Conservation (phyloP, 164 flowering plant genomes). For the Cinnamomum micranthum region DNA sequence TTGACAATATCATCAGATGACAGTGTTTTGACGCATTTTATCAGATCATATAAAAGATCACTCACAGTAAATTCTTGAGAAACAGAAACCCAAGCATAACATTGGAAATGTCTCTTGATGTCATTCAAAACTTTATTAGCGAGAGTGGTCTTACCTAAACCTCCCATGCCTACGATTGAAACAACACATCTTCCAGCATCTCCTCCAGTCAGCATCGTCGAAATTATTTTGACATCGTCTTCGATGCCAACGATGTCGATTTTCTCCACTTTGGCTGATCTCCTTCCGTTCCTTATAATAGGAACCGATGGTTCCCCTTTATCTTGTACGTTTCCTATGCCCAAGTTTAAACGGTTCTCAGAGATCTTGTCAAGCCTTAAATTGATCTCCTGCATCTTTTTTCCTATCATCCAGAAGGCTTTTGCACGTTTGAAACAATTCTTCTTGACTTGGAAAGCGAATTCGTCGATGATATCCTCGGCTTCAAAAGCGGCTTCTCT, state of each 20-base stretch:
- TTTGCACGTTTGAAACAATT: too few relatives aligned
- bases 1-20: not conserved
- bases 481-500: not conserved
- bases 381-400: not conserved
- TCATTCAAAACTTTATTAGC: constrained; percentile 16
- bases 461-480: not conserved
- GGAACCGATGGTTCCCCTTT: not conserved
- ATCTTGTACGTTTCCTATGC: not conserved
- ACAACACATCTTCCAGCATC: not conserved
- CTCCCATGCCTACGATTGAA: constrained; percentile 13
- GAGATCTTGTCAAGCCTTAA: not conserved
- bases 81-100: constrained; percentile 24
- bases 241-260: not conserved
- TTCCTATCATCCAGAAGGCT: not conserved
- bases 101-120: constrained; percentile 14
- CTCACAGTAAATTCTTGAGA: constrained; percentile 20
- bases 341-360: not conserved
- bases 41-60: constrained; percentile 15
- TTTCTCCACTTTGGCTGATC: not conserved
- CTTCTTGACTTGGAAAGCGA: not conserved
- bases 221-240: not conserved
- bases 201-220: not conserved
- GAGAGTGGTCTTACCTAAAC: constrained; percentile 27
- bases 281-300: not conserved
- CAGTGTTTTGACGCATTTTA: not conserved